Evolutionary conservation across 805 yeast genomes (phyloP).

Genomic region (Candida endomychidarum): DNA sequence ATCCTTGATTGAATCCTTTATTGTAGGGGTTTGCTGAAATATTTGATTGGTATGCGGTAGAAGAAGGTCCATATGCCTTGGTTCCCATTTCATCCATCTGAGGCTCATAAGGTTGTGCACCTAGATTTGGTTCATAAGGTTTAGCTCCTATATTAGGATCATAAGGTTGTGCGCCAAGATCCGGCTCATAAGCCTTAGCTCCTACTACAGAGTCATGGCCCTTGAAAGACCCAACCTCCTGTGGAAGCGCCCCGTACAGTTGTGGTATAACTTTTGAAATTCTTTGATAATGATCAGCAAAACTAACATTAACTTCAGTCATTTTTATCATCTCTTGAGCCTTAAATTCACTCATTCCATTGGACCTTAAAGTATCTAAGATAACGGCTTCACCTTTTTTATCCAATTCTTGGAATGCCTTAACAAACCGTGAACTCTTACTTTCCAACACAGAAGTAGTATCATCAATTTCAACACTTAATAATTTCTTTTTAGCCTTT

Average conservation of each 20-base stretch:
- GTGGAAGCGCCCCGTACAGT: too few relatives aligned
- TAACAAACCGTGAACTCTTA: slow-evolving; percentile 44
- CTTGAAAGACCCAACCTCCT: too few relatives aligned
- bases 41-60: background rate
- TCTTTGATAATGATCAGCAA: slow-evolving; percentile 18
- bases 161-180: background rate
- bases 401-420: slow-evolving; percentile 40
- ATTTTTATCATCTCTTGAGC: slow-evolving; percentile 17
- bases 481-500: slow-evolving; percentile 31
- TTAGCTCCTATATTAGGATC: slow-evolving; percentile 20
- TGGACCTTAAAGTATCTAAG: slow-evolving; percentile 22
- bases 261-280: too few relatives aligned
- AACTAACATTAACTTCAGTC: slow-evolving; percentile 30
- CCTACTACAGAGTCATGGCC: too few relatives aligned
- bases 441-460: slow-evolving; percentile 53
- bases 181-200: background rate
- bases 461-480: slow-evolving; percentile 40
- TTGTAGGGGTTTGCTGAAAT: slow-evolving; percentile 26
- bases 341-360: slow-evolving; percentile 22
- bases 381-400: slow-evolving; percentile 37
- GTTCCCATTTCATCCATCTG: too few relatives aligned
- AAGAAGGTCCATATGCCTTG: background rate
- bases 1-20: slow-evolving; percentile 35
- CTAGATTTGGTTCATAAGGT: slow-evolving; percentile 12
- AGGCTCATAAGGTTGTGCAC: background rate